Evolutionary conservation across 306 rosid genomes (phyloP).

Genomic region (Parietaria judaica): DNA sequence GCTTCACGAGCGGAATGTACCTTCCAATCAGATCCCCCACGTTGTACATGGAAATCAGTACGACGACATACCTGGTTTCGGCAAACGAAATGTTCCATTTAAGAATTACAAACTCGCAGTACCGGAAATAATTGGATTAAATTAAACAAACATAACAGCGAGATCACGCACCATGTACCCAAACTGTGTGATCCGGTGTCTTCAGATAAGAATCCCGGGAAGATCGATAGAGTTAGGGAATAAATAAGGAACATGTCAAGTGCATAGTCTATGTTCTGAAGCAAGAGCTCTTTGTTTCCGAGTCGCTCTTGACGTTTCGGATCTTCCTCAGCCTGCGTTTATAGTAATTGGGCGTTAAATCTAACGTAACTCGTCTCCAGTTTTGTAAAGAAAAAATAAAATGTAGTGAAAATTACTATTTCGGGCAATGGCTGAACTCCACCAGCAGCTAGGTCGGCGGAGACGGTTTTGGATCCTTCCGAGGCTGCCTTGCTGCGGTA

Average conservation of each 20-base stretch:
- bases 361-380: too few relatives aligned
- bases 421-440: conserved; percentile 42
- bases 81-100: background rate
- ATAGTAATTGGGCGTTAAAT: too few relatives aligned
- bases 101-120: background rate
- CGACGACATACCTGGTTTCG: conserved; percentile 66
- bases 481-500: conserved; percentile 82
- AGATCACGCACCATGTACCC: conserved; percentile 56
- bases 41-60: conserved; percentile 67
- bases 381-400: background rate
- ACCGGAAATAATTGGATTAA: too few relatives aligned
- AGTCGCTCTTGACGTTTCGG: conserved; percentile 33
- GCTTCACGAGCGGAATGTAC: conserved; percentile 56
- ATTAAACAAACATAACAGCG: background rate
- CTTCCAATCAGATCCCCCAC: conserved; percentile 70
- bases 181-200: conserved; percentile 76
- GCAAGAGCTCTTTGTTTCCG: conserved; percentile 47
- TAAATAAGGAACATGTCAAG: conserved; percentile 55
- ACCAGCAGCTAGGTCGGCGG: conserved; percentile 80
- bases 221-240: conserved; percentile 57
- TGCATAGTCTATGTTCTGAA: conserved; percentile 71
- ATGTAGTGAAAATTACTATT: conserved; percentile 19
- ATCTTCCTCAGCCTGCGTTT: conserved; percentile 37
- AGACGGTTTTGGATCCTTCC: conserved; percentile 78
- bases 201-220: conserved; percentile 90